Conservation (phyloP, 1,139 yeast species). For the Scheffersomyces parashehatae region DNA sequence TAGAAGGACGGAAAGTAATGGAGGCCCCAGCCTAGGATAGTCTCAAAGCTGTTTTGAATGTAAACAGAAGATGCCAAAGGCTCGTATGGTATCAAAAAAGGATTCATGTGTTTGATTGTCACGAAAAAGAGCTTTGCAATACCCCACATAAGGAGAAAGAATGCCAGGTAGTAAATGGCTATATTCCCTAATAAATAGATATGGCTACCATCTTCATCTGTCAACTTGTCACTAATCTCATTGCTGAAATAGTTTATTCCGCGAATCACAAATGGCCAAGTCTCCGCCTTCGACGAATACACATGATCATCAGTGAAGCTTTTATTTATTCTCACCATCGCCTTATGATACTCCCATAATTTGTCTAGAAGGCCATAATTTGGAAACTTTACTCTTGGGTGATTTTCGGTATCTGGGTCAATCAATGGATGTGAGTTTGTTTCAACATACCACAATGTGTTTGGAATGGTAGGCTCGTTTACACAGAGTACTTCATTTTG, state of each 20-base stretch:
- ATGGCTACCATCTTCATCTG: conserved; percentile 28
- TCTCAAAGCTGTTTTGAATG: conserved; percentile 26
- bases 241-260: conserved; percentile 35
- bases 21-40: conserved; percentile 34
- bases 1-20: conserved; percentile 37
- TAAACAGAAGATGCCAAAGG: conserved; percentile 13
- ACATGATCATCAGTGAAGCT: conserved; percentile 28
- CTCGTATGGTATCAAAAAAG: conserved; percentile 25
- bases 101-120: conserved; percentile 30
- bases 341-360: conserved; percentile 34
- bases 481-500: conserved; percentile 81
- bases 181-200: conserved; percentile 40
- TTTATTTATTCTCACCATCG: conserved; percentile 32
- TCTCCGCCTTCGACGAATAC: conserved; percentile 32
- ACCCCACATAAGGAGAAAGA: conserved; percentile 21
- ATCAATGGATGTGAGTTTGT: conserved; percentile 47
- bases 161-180: conserved; percentile 31
- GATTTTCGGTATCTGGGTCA: conserved; percentile 24
- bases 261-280: conserved; percentile 40
- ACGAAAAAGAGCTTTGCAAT: conserved; percentile 20
- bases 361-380: conserved; percentile 25
- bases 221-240: conserved; percentile 14
- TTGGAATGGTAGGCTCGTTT: conserved; percentile 57
- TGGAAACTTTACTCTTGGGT: conserved; percentile 28
- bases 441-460: conserved; percentile 69